Evolutionary conservation across 257 asterid species (phyloP).

Genomic region (Plantago elongata): DNA sequence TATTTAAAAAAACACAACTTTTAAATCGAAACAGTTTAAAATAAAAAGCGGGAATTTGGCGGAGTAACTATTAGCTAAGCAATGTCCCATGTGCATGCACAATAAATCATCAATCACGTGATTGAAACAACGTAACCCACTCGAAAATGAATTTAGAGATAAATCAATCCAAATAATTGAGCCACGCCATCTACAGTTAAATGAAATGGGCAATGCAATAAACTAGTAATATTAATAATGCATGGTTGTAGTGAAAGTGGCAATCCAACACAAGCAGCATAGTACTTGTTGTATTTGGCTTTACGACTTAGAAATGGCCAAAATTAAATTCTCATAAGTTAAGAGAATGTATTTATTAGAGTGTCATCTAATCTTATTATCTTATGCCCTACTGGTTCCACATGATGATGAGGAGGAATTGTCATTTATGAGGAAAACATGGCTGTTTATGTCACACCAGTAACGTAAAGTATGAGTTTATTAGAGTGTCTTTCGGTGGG

Average conservation of each 20-base stretch:
- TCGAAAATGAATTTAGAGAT: not conserved
- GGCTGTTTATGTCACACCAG: not conserved
- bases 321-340: too few relatives aligned
- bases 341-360: too few relatives aligned
- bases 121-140: not conserved
- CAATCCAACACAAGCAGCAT: not conserved
- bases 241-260: not conserved
- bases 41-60: too few relatives aligned
- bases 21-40: too few relatives aligned
- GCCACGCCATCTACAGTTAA: not conserved
- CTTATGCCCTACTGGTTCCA: not conserved
- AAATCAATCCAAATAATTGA: not conserved
- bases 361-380: too few relatives aligned
- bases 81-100: conserved; percentile 7
- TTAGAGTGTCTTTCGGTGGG: not conserved
- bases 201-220: too few relatives aligned
- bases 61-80: conserved; percentile 4
- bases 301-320: too few relatives aligned
- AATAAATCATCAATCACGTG: conserved; percentile 9
- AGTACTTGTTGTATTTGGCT: not conserved
- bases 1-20: too few relatives aligned
- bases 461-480: not conserved
- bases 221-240: too few relatives aligned
- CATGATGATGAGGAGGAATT: not conserved
- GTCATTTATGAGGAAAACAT: not conserved